Conservation (phyloP, 176 grass and related monocot species). For the Zea mays region DNA sequence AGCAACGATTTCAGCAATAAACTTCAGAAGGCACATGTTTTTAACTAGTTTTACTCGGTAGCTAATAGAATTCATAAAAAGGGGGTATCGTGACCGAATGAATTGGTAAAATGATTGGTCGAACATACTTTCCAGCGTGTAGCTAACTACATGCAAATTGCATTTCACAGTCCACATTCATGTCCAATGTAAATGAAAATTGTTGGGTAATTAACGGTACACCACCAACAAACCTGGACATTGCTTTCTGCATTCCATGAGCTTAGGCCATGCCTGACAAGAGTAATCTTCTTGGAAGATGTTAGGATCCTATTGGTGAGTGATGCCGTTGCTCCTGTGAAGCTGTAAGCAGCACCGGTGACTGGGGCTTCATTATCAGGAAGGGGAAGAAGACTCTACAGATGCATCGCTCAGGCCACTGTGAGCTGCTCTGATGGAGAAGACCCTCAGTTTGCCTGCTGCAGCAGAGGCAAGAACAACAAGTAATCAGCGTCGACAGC, state of each 20-base stretch:
- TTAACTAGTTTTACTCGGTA: no score
- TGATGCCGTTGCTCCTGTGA: slow-evolving; percentile 66
- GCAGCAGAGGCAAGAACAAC: background rate
- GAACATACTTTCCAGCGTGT: background rate
- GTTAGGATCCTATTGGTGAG: slow-evolving; percentile 53
- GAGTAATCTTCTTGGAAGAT: slow-evolving; percentile 64
- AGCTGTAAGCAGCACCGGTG: slow-evolving; percentile 71
- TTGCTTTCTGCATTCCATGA: slow-evolving; percentile 59
- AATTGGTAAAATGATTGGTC: background rate
- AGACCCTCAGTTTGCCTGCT: slow-evolving; percentile 15
- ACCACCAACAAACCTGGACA: slow-evolving; percentile 48
- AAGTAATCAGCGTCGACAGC: background rate
- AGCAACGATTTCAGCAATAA: slow-evolving; percentile 25
- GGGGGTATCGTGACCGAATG: background rate
- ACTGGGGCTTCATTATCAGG: slow-evolving; percentile 34
- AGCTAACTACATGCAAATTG: background rate
- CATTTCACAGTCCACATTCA: no score
- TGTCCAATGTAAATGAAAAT: no score
- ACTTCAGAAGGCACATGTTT: background rate
- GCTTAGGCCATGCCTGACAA: slow-evolving; percentile 87
- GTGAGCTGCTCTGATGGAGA: slow-evolving; percentile 27
- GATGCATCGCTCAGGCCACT: slow-evolving; percentile 43
- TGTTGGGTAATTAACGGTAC: background rate
- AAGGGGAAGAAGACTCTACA: slow-evolving; percentile 34
- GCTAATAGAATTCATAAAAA: background rate